These are phyloP conservation scores for Camelina hispida DNA, from an alignment of 345 rosid species.

Conservation along the genomic window DNA sequence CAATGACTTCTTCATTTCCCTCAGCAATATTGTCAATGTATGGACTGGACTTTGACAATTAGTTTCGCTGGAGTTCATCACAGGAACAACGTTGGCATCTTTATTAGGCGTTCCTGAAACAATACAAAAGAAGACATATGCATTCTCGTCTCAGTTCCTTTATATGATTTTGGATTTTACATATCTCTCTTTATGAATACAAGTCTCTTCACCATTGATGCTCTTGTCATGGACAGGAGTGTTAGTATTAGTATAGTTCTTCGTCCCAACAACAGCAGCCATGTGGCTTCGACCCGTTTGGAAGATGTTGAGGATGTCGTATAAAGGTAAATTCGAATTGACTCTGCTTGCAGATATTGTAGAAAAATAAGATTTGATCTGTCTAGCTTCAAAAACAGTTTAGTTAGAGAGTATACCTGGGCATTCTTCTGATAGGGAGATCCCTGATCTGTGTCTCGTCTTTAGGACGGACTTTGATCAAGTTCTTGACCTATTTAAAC, in stretches of 20 bases:
- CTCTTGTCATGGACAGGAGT: slow-evolving; percentile 44
- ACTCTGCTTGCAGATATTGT: slow-evolving; percentile 53
- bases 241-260: slow-evolving; percentile 32
- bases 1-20: slow-evolving; percentile 63
- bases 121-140: neutral
- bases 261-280: slow-evolving; percentile 69
- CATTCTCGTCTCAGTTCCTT: neutral
- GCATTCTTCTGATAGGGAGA: slow-evolving; percentile 70
- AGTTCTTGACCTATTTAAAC: slow-evolving; percentile 64
- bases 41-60: slow-evolving; percentile 38
- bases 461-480: slow-evolving; percentile 61
- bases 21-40: slow-evolving; percentile 41
- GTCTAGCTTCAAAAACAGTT: slow-evolving; percentile 9
- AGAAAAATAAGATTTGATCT: neutral
- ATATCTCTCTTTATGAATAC: neutral
- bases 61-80: slow-evolving; percentile 31
- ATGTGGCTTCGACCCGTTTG: slow-evolving; percentile 82
- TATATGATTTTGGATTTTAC: neutral
- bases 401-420: slow-evolving; percentile 55
- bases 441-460: slow-evolving; percentile 63
- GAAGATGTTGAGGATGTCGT: slow-evolving; percentile 75
- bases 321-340: slow-evolving; percentile 61
- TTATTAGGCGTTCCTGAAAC: slow-evolving; percentile 32
- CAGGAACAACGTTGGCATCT: slow-evolving; percentile 31
- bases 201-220: slow-evolving; percentile 40